Evolutionary conservation across 345 rosid genomes (phyloP), one percentile per base, ranked within the genome.

Genomic region (Citrus glauca): DNA sequence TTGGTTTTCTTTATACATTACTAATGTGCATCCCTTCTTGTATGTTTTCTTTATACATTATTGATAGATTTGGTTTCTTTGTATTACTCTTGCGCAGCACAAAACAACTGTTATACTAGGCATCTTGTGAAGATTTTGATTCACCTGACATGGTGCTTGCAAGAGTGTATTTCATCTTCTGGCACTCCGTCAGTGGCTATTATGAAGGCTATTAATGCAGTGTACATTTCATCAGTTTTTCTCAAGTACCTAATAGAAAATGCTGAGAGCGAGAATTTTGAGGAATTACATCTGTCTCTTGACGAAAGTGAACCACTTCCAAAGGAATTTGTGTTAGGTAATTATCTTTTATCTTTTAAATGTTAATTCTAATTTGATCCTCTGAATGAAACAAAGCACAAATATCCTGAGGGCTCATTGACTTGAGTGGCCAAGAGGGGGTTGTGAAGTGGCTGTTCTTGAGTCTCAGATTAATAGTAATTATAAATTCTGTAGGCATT

Each of bases 71-170:
- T 66, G 53, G 30, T 59, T 40, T 9, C 65, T 50, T 65, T 76
- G 37, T 4, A 48, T 50, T 65, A n/a, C 2, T 16, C 19, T 45
- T 73, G 68, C 85, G 88, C 92, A 94, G 98, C 90, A 19, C 89
- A 86, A 85, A 94, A 89, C 76, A 94, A 97, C 76, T 78, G 81
- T 62, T 81, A 71, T 79, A 97, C 99, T 7, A 89, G 95, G 89
- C 98, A 97, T 85, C 93, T 97, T 27, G 88, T 91, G 7, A 97
- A 97, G 76, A 86, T 97, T 82, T 87, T 93, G 89, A 89, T 94
- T 83, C 98, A 93, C 86, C 79, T 97, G 17, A 85, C 91, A 1
- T 83, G 88, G 90, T 90, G 92, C 86, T 91, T 97, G 89, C 90
- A 88, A 87, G 98, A 90, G 88, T 86, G 83, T 62, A 83, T 80